Base-by-base conservation (phyloP, 2,329 filamentous ascomycete species). In the Microdochium trichocladiopsis region DNA sequence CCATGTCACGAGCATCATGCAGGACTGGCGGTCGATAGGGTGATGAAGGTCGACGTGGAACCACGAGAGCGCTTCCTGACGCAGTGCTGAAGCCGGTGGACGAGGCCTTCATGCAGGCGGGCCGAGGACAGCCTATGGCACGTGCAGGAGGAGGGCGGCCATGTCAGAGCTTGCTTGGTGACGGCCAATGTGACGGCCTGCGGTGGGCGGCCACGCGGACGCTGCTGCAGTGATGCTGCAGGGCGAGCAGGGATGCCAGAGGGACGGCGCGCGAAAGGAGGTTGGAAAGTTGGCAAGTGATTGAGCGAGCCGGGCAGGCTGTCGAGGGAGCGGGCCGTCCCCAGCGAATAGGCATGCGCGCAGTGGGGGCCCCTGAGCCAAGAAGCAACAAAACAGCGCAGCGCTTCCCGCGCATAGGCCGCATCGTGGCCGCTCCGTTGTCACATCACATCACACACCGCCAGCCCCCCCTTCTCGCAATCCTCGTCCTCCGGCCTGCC, bases 111-210 rank as follows among this genome's bases (percentile, higher is more conserved):
- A 56, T 62, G 64, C 59, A 61, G 58, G 56, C 60, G 51, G 57
- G 59, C 59, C 58, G 55, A 61, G 54, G 53, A 53, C 59, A 61
- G 61, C 72, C 71, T 73, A 74, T 75, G 59, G 65, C 57, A 63
- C 56, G 50, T 63, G 64, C 64, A 70, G 70, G 55, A 31, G 61
- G 60, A 55, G 59, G 58, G 60, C 60, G 68, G 75, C 72, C 75
- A 77, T 63, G 75, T 70, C 74, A 76, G 67, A 68, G 62, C 28
- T 31, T 64, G 71, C 54, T 59, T 56, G 55, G 56, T 56, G 58
- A 56, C 72, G 69, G 65, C 72, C 72, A 67, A 63, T 74, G 73
- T 72, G 70, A 74, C 68, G 73, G 65, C 73, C 41, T 23, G 21
- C 18, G 41, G 21, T 45, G 41, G 41, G n/a, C 41, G 21, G 41